Evolutionary conservation across 352 stramenopile species (phyloP), one percentile per base, ranked within the genome.

Genomic region (Phytophthora colocasiae): DNA sequence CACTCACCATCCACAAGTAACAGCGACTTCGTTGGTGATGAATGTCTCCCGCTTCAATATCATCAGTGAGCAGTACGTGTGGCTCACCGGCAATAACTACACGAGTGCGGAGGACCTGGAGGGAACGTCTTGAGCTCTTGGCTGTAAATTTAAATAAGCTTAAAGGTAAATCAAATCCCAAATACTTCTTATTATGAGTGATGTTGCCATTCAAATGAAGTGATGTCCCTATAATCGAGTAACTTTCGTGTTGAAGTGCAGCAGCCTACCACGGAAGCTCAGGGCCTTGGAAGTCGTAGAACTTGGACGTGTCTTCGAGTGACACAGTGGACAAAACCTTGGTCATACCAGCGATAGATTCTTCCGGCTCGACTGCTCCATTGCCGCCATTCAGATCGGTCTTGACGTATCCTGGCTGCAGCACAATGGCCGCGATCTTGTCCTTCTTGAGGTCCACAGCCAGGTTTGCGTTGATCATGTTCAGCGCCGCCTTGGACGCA

Each of bases 401-500:
- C 4, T 43, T 24, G 12, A 91, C 81, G 50, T 77, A 83, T 3
- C 82, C 78, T 0, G 82, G 82, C 11, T 87, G 71, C 9, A 85
- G 27, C 17, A 84, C 62, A 19, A 89, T 17, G 9, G 69, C 56
- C 0, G 41, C 56, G 41, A 91, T 87, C 7, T 77, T 78, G 46
- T 86, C 66, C 24, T 38, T 58, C 63, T 83, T 73, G 9, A 89
- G 63, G 26, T 91, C 78, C 4, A 77, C 43, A 17, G 71, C 50
- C 12, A 91, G 54, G 12, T 53, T 71, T 27, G 63, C 70, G 62
- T 71, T 85, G 45, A 88, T 52, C 67, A 80, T 85, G 65, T 95
- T 95, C 17, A 91, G 63, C 15, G 83, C 87, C 10, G 82, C 40
- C 59, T 93, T 92, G 46, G 76, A 89, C 45, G 83, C 71, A 34